phyloP scores from a whole-genome alignment of 495 filamentous ascomycete genomes.

The Paragyromitra xinjiangensis region DNA sequence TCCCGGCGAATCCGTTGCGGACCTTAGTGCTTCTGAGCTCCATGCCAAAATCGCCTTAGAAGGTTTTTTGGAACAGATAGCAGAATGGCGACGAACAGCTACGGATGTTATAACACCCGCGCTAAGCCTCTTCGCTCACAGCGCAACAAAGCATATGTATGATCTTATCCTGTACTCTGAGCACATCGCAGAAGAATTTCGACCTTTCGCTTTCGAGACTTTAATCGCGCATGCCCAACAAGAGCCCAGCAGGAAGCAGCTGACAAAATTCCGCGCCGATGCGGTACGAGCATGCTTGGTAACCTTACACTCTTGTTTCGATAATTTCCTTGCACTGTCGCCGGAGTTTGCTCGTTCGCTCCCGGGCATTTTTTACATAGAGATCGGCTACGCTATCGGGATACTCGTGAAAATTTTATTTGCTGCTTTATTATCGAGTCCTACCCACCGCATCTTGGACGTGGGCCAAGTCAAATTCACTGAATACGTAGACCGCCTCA shows the following conservation, averaged over 20 bases:
- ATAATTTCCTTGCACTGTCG: conserved; percentile 6
- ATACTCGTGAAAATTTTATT: conserved; percentile 86
- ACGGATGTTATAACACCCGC: conserved; percentile 59
- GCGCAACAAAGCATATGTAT: conserved; percentile 81
- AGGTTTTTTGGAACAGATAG: conserved; percentile 1
- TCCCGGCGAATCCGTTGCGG: neutral
- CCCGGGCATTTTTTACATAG: conserved; percentile 78
- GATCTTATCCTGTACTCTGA: conserved; percentile 81
- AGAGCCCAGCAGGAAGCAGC: neutral
- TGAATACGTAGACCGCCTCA: conserved; percentile 7
- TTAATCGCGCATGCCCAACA: conserved; percentile 8
- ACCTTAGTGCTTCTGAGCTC: neutral
- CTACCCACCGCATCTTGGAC: neutral
- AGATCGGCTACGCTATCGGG: conserved; percentile 81
- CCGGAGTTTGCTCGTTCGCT: conserved; percentile 62
- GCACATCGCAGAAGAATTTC: conserved; percentile 68
- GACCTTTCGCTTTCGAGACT: conserved; percentile 61
- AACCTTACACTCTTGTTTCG: conserved; percentile 51
- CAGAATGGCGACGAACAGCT: conserved; percentile 7
- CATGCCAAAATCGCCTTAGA: conserved; percentile 1
- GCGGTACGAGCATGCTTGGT: neutral
- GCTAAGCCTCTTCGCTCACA: conserved; percentile 67
- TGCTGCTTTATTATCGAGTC: conserved; percentile 63
- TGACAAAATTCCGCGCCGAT: neutral
- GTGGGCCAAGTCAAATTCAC: conserved; percentile 4